Conservation (phyloP, 2,329 filamentous ascomycete species). For the Talaromyces albobiverticillius region DNA sequence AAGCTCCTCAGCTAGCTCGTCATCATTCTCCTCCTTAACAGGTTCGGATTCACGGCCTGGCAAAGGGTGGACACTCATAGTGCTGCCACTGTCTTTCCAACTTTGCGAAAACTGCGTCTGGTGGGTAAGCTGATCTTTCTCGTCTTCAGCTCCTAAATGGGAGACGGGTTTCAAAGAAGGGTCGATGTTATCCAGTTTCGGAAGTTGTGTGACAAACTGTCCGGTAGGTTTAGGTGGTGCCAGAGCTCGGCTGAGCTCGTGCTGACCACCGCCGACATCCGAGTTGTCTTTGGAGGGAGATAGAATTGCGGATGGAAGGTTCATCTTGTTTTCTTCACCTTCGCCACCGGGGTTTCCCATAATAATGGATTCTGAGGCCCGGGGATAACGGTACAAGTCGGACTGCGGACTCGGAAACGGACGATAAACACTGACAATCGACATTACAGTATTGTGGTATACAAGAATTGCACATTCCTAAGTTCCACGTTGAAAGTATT, state of each 20-base stretch:
- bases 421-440: slow-evolving; percentile 12
- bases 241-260: neutral
- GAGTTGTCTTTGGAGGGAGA: neutral
- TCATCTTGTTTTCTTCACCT: slow-evolving; percentile 11
- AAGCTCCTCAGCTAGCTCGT: slow-evolving; percentile 10
- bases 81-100: neutral
- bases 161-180: neutral
- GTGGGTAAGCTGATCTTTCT: neutral
- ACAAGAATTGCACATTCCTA: neutral
- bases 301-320: slow-evolving; percentile 3
- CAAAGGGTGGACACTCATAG: neutral
- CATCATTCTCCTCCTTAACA: slow-evolving; percentile 4
- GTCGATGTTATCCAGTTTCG: neutral
- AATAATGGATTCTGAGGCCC: slow-evolving; percentile 1
- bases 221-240: neutral
- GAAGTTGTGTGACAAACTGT: neutral
- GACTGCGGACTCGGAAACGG: slow-evolving; percentile 11
- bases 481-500: neutral
- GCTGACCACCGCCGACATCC: neutral
- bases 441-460: slow-evolving; percentile 10
- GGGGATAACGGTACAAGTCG: slow-evolving; percentile 9
- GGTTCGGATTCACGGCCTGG: neutral
- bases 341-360: neutral
- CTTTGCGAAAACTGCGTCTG: neutral
- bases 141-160: neutral